Evolutionary conservation across 768 basidiomycete species (phyloP), one percentile per base, ranked within the genome.

Genomic region (Termitomyces sp.): DNA sequence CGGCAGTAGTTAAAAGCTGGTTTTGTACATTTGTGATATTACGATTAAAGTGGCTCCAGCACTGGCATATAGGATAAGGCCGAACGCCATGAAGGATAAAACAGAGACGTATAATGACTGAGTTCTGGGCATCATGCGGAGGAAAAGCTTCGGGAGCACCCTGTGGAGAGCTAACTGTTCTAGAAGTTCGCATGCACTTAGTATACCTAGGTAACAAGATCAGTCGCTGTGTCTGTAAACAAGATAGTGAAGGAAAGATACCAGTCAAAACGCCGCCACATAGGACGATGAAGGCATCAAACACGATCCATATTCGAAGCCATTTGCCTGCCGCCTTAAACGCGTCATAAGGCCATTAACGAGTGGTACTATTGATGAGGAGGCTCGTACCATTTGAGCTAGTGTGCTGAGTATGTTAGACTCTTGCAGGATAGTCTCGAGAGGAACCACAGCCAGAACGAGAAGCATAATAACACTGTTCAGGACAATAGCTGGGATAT

Each of bases 191-290:
- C 80, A 81, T 12, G 85, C 83, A 48, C 79, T 77, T 13, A 85
- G 65, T 20, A 86, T 82, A 5, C 82, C 84, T 55, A 4, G 22
- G 26, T 7, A 0, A 28, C 38, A 30, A 52, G 24, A 52, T 28
- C 12, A 28, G 2, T 33, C 51, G 45, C 1, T 57, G 24, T 9
- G 18, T 14, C 56, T 48, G 12, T 24, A 8, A 18, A 10, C 55
- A 45, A 12, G 26, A 9, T 12, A 35, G 40, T 32, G 50, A 14
- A 30, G 30, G 32, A 42, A n/a, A 53, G 28, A 14, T 63, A 77
- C 88, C 88, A 42, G 87, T 85, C 8, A 90, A 73, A 28, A 90
- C 83, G 1, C 87, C 87, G 2, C 86, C 88, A 56, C 83, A 86
- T 2, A 91, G 76, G 14, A 90, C 88, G n/a, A 87, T 67, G 46